These are phyloP conservation scores for Barnettozyma wickerhamii DNA, from an alignment of 805 yeast genomes.

Conservation along the genomic window DNA sequence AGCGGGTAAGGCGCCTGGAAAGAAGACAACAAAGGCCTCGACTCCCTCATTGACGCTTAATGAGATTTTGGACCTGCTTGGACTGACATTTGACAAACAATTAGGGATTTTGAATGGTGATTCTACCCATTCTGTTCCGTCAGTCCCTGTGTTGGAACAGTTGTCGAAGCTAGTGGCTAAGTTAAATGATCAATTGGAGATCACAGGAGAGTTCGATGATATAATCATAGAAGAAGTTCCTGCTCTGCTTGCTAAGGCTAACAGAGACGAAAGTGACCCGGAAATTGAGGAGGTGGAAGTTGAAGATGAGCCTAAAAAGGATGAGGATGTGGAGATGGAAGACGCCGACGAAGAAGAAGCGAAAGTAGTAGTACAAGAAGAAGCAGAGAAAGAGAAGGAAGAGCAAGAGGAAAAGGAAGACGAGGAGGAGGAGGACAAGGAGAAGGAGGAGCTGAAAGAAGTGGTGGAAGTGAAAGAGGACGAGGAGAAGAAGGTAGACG, in stretches of 20 bases:
- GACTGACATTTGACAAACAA: slow-evolving; percentile 52
- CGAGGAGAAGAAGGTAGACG: slow-evolving; percentile 9
- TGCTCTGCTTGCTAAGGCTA: slow-evolving; percentile 3
- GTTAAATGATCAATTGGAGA: slow-evolving; percentile 34
- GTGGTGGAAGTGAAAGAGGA: slow-evolving; percentile 2
- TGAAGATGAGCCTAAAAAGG: slow-evolving; percentile 35
- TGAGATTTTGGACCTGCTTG: slow-evolving; percentile 48
- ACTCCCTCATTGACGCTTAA: slow-evolving; percentile 41
- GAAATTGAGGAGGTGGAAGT: slow-evolving; percentile 7
- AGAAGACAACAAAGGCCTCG: slow-evolving; percentile 26
- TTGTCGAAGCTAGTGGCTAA: slow-evolving; percentile 37
- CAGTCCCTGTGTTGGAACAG: slow-evolving; percentile 17
- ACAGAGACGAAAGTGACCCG: neutral
- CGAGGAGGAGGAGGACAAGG: slow-evolving; percentile 1
- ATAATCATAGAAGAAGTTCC: slow-evolving; percentile 14
- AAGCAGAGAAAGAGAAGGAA: neutral
- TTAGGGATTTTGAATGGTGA: slow-evolving; percentile 62
- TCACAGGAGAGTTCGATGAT: slow-evolving; percentile 26
- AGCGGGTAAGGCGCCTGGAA: slow-evolving; percentile 23
- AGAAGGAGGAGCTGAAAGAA: neutral
- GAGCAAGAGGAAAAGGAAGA: slow-evolving; percentile 4
- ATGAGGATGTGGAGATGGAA: slow-evolving; percentile 38
- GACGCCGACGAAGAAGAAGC: slow-evolving; percentile 31
- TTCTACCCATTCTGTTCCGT: slow-evolving; percentile 38
- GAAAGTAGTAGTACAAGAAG: slow-evolving; percentile 1